Percentiles rank a stretch among this genome's conserved stretches.
Conservation (phyloP, 805 yeast species). For the Yarrowia hollandica region DNA sequence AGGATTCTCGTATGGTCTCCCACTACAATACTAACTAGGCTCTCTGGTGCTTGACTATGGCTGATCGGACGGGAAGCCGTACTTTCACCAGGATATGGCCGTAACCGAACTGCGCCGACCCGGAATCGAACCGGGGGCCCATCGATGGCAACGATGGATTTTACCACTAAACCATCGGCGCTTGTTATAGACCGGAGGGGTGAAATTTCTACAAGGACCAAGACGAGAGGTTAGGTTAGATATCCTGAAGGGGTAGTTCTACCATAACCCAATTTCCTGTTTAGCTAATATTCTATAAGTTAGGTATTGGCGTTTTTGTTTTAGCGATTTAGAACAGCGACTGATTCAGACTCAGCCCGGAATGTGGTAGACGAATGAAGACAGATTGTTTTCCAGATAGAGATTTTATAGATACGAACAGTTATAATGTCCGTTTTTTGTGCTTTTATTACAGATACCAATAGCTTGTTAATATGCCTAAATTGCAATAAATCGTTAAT, state of each 20-base stretch:
- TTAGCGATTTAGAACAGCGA: no score
- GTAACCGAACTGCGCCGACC: constrained; percentile 26
- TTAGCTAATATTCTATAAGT: no score
- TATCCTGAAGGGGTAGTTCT: not conserved
- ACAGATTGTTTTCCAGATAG: no score
- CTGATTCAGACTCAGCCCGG: no score
- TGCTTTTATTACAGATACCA: no score
- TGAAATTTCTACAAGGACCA: not conserved
- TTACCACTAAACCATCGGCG: constrained; percentile 28
- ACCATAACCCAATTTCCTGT: no score
- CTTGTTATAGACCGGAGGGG: not conserved
- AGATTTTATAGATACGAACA: no score
- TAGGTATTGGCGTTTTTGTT: no score
- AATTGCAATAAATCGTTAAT: not conserved
- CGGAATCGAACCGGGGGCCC: constrained; percentile 29
- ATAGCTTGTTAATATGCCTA: not conserved
- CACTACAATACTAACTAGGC: constrained; percentile 27
- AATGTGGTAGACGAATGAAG: no score
- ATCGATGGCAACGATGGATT: constrained; percentile 27
- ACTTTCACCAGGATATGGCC: constrained; percentile 27
- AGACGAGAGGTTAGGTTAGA: not conserved
- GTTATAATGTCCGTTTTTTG: no score
- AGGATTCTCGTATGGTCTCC: constrained; percentile 28
- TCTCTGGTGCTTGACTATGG: constrained; percentile 28
- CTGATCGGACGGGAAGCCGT: constrained; percentile 26